phyloP scores from a whole-genome alignment of 352 stramenopile species.

The Pythium brassicae region DNA sequence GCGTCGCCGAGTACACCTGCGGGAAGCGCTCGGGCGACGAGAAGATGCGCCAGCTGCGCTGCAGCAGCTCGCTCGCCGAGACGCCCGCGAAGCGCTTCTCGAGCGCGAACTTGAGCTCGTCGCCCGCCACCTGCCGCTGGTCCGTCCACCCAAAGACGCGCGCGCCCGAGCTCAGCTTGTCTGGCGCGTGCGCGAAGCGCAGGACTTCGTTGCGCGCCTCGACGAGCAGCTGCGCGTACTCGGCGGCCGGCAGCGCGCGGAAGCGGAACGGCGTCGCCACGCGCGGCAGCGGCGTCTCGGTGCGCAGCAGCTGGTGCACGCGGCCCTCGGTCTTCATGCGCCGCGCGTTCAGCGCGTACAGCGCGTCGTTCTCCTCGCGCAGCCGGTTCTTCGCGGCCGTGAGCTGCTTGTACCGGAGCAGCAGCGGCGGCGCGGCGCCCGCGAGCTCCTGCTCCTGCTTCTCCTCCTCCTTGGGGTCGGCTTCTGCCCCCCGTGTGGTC shows the following conservation, averaged over 20 bases:
- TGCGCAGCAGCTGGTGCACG: conserved; percentile 50
- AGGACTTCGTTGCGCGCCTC: conserved; percentile 45
- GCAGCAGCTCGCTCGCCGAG: conserved; percentile 35
- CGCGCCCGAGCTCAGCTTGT: conserved; percentile 44
- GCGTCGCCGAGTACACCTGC: conserved; percentile 38
- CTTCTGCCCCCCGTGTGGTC: neutral
- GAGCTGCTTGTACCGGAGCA: conserved; percentile 45
- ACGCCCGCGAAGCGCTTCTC: conserved; percentile 43
- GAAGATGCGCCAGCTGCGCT: conserved; percentile 58
- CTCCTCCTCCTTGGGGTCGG: neutral
- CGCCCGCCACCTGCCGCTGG: conserved; percentile 39
- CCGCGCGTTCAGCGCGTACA: conserved; percentile 42
- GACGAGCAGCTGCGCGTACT: conserved; percentile 45
- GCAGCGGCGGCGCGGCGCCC: conserved; percentile 9
- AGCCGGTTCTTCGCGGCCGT: conserved; percentile 40
- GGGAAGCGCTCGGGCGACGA: conserved; percentile 36
- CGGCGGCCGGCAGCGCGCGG: conserved; percentile 19
- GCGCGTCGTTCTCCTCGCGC: conserved; percentile 47
- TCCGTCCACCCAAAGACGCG: conserved; percentile 64
- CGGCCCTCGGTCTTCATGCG: conserved; percentile 51
- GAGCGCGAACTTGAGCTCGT: conserved; percentile 54
- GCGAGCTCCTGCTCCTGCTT: neutral
- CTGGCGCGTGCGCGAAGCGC: conserved; percentile 29
- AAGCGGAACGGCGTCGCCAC: conserved; percentile 28
- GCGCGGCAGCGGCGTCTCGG: conserved; percentile 24